A percentile compares a stretch with the other conserved stretches of the same genome.
Conservation (phyloP, 305 asterid genomes). For the Solanum hybrid region DNA sequence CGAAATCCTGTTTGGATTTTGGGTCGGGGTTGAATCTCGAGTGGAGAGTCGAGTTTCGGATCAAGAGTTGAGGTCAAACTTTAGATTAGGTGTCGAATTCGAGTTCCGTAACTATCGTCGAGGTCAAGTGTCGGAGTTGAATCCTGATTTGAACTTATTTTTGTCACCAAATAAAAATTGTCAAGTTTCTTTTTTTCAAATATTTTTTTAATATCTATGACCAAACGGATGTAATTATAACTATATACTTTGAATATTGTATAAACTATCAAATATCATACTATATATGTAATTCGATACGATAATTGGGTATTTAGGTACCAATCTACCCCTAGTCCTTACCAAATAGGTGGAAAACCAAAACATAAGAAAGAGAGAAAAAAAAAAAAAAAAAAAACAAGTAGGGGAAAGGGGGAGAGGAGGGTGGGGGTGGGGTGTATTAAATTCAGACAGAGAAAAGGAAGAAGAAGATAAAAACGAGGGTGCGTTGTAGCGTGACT, state of each 20-base stretch:
- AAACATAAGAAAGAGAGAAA: neutral
- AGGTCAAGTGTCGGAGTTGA: neutral
- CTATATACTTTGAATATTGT: neutral
- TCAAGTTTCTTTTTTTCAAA: neutral
- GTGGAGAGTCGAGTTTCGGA: neutral
- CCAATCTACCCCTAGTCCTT: neutral
- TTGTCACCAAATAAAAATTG: too few species aligned
- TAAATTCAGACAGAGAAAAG: neutral
- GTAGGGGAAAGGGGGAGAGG: neutral
- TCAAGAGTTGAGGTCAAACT: neutral
- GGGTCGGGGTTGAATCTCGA: neutral
- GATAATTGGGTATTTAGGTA: neutral
- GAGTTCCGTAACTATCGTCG: neutral
- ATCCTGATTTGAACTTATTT: too few species aligned
- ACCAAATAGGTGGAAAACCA: neutral
- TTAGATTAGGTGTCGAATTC: too few species aligned
- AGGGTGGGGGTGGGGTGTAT: neutral
- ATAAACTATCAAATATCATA: neutral
- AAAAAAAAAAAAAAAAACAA: neutral
- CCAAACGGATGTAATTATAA: neutral
- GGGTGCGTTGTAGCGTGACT: conserved; percentile 42
- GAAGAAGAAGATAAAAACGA: conserved; percentile 6
- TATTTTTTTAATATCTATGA: too few species aligned
- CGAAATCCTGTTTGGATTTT: neutral
- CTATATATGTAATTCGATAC: neutral